Percentiles rank a stretch among this genome's conserved stretches.
phyloP scores from a whole-genome alignment of 805 yeast genomes.

The Metschnikowia arizonensis region DNA sequence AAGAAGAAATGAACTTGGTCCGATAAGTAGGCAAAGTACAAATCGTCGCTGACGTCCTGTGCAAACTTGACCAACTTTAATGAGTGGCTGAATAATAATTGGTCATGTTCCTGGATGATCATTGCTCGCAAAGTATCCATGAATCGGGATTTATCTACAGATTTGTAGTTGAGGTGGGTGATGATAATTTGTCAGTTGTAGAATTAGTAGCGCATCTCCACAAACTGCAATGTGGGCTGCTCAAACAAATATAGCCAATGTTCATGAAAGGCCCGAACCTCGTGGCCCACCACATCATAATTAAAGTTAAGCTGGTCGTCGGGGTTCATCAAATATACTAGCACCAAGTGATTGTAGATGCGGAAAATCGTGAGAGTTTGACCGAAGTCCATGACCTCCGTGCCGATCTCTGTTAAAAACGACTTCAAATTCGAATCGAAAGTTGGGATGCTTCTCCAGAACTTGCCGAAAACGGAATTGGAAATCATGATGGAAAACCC shows the following conservation, averaged over 20 bases:
- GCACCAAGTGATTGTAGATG: conserved; percentile 66
- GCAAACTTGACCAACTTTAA: conserved; percentile 40
- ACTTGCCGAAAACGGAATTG: conserved; percentile 43
- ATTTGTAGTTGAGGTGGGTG: conserved; percentile 22
- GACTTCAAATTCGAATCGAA: conserved; percentile 5
- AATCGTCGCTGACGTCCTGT: conserved; percentile 41
- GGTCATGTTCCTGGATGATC: conserved; percentile 24
- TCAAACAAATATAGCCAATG: conserved; percentile 67
- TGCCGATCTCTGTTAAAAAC: conserved; percentile 11
- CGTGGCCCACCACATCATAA: conserved; percentile 40
- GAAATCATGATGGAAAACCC: conserved; percentile 63
- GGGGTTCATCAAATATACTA: conserved; percentile 52
- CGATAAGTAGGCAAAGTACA: conserved; percentile 64
- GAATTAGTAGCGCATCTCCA: conserved; percentile 66
- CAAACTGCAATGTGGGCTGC: conserved; percentile 71
- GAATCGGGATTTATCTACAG: background rate
- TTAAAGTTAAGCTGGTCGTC: conserved; percentile 19
- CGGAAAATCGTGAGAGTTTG: conserved; percentile 55
- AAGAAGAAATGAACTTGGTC: conserved; percentile 62
- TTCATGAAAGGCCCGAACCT: conserved; percentile 56
- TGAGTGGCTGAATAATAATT: conserved; percentile 38
- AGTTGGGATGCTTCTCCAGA: conserved; percentile 13
- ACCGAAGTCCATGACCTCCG: conserved; percentile 28
- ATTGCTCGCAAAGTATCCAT: conserved; percentile 23
- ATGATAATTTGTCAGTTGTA: conserved; percentile 50